Conservation (phyloP, 192 early-diverging fungal species). For the Coemansia sp. region DNA sequence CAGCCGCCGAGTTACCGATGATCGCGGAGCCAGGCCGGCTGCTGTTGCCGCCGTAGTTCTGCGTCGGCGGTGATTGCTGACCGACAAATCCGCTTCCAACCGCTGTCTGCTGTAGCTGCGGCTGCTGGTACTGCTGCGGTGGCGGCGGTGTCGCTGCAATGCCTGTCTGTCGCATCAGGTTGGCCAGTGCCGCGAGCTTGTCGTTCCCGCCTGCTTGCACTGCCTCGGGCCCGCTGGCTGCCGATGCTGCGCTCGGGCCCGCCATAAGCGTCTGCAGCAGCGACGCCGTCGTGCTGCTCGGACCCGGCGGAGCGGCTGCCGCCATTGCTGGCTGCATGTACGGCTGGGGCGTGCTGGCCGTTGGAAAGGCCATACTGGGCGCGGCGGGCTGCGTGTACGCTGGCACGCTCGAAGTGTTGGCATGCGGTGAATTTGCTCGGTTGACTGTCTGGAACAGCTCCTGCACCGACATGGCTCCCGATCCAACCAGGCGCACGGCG, state of each 20-base stretch:
- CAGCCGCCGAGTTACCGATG: neutral
- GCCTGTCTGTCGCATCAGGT: conserved; percentile 45
- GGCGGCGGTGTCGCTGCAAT: conserved; percentile 23
- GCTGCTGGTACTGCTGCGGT: conserved; percentile 10
- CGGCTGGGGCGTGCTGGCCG: neutral
- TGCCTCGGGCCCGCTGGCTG: neutral
- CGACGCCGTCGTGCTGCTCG: conserved; percentile 15
- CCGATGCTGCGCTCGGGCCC: neutral
- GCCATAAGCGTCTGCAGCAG: conserved; percentile 53
- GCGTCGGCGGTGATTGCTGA: neutral
- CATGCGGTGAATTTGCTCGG: conserved; percentile 17
- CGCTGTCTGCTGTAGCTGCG: neutral
- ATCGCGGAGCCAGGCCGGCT: neutral
- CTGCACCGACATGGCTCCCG: conserved; percentile 35
- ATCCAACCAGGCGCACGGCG: neutral
- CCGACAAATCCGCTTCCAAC: neutral
- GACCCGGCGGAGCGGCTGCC: neutral
- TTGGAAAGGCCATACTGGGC: neutral
- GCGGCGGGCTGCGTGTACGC: neutral
- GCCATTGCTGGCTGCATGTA: neutral
- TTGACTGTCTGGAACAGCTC: conserved; percentile 34
- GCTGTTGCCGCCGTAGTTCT: conserved; percentile 1
- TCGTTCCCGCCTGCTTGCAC: neutral
- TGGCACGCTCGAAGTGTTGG: neutral
- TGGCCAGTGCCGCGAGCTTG: conserved; percentile 43